Conservation (phyloP, 305 asterid genomes). For the Coffea humblotiana region DNA sequence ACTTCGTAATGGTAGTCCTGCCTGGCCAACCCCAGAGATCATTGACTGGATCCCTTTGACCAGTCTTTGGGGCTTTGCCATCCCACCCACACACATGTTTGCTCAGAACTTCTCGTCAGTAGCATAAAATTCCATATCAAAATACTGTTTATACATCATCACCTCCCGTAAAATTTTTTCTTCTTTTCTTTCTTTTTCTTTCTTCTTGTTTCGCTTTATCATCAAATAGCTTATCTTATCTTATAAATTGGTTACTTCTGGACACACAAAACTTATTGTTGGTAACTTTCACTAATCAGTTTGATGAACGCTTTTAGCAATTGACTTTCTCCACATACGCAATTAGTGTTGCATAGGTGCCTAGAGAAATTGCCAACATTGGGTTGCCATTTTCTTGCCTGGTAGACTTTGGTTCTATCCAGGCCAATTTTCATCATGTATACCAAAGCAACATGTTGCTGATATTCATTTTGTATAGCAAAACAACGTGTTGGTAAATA, state of each 20-base stretch:
- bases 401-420: too few relatives aligned
- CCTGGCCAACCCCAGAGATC: slow-evolving; percentile 31
- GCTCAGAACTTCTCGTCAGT: slow-evolving; percentile 21
- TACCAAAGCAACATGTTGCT: too few relatives aligned
- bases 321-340: neutral
- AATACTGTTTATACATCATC: neutral
- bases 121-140: slow-evolving; percentile 13
- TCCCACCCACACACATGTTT: slow-evolving; percentile 34
- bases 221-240: too few relatives aligned
- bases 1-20: slow-evolving; percentile 34
- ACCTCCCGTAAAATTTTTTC: neutral
- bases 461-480: too few relatives aligned
- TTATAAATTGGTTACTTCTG: neutral
- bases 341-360: neutral
- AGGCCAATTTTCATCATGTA: too few relatives aligned
- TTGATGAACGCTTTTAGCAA: too few relatives aligned
- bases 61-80: slow-evolving; percentile 28
- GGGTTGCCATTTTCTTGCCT: too few relatives aligned
- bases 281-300: too few relatives aligned
- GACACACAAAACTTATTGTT: neutral
- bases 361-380: too few relatives aligned
- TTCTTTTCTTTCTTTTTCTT: too few relatives aligned
- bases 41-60: slow-evolving; percentile 46
- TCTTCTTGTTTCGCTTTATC: neutral
- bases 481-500: too few relatives aligned